Conservation (phyloP, 2,329 filamentous ascomycete species). For the Penicillium sp. region DNA sequence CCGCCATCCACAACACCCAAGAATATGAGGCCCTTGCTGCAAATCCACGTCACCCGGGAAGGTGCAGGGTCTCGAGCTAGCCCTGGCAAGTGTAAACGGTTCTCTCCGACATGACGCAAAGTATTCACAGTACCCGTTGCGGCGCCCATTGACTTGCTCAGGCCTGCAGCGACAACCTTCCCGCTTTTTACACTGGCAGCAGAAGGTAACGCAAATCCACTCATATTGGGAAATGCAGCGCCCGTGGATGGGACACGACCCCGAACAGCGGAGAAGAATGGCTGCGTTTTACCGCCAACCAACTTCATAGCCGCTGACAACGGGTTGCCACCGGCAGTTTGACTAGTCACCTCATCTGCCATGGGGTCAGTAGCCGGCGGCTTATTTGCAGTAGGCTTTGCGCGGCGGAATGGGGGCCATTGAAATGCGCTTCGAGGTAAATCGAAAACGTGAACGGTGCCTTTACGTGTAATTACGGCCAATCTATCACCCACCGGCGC, state of each 20-base stretch:
- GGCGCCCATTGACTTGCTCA: conserved; percentile 52
- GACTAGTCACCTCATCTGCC: conserved; percentile 51
- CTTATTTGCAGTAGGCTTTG: conserved; percentile 45
- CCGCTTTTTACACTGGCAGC: conserved; percentile 49
- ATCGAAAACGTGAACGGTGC: conserved; percentile 92
- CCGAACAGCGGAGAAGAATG: conserved; percentile 67
- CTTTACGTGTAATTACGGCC: conserved; percentile 87
- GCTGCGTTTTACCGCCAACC: conserved; percentile 59
- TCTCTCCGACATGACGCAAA: conserved; percentile 50
- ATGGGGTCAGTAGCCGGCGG: conserved; percentile 45
- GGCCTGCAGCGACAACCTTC: conserved; percentile 50
- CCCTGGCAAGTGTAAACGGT: conserved; percentile 48
- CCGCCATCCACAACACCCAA: conserved; percentile 49
- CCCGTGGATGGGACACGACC: conserved; percentile 51
- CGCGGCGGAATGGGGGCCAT: conserved; percentile 70
- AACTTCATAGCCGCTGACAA: conserved; percentile 70
- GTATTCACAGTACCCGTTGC: conserved; percentile 51
- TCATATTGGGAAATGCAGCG: conserved; percentile 44
- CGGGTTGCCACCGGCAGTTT: conserved; percentile 41
- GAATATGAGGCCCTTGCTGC: conserved; percentile 42
- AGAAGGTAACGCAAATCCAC: conserved; percentile 46
- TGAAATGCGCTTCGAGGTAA: conserved; percentile 78
- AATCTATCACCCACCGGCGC: conserved; percentile 76
- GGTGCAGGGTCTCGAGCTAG: conserved; percentile 40
- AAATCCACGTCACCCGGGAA: conserved; percentile 49